These are phyloP conservation scores for Termitomyces sp. DNA, from an alignment of 768 basidiomycete genomes.

Conservation along the genomic window DNA sequence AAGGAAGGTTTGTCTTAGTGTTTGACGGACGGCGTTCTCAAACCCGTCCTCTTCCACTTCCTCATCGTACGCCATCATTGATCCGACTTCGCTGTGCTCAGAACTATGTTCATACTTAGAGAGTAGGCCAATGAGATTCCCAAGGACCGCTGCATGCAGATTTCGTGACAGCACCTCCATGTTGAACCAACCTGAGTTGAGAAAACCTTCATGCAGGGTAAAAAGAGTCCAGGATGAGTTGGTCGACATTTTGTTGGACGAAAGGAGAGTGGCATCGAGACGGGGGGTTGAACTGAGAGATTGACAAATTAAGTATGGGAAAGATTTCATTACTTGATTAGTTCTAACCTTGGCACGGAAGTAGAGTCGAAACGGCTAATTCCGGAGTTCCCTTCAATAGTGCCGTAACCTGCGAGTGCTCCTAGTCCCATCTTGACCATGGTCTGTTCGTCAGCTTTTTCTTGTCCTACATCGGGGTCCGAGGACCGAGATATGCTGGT, in stretches of 20 bases:
- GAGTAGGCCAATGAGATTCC: constrained; percentile 1
- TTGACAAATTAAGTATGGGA: background rate
- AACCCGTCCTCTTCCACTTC: background rate
- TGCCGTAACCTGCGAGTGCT: background rate
- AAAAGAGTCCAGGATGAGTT: constrained; percentile 28
- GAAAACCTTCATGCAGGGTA: constrained; percentile 29
- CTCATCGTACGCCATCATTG: background rate
- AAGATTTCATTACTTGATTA: background rate
- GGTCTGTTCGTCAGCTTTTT: background rate
- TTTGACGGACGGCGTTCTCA: background rate
- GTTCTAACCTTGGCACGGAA: constrained; percentile 13
- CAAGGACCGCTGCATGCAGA: constrained; percentile 17
- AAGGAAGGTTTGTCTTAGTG: constrained; percentile 1
- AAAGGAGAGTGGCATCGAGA: constrained; percentile 4
- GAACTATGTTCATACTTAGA: constrained; percentile 10
- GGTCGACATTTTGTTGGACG: background rate
- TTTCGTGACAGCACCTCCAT: constrained; percentile 19
- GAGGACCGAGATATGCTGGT: background rate
- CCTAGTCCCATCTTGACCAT: background rate
- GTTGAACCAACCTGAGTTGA: constrained; percentile 21
- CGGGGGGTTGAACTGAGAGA: constrained; percentile 1
- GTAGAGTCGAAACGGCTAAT: constrained; percentile 13
- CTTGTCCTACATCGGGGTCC: background rate
- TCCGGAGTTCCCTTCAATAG: constrained; percentile 11
- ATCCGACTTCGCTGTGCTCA: constrained; percentile 14